These are phyloP conservation scores for Dendrobium catenatum DNA, from an alignment of 106 monocot species.

Conservation along the genomic window DNA sequence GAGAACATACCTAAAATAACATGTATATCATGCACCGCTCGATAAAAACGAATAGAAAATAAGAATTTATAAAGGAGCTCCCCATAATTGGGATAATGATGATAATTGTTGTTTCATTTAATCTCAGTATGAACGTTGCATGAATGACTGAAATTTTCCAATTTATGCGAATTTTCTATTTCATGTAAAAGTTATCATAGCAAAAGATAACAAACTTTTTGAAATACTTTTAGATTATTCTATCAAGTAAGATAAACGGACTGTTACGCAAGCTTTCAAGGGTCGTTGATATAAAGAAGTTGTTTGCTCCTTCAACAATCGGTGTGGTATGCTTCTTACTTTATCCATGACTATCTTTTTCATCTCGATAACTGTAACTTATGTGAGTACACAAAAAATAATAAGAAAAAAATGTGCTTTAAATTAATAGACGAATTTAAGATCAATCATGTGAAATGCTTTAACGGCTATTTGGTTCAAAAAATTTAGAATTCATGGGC, in stretches of 20 bases:
- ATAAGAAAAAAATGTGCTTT: background rate
- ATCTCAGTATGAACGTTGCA: background rate
- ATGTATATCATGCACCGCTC: no score
- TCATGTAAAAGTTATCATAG: background rate
- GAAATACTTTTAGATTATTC: constrained; percentile 16
- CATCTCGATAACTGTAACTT: background rate
- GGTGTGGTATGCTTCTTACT: constrained; percentile 44
- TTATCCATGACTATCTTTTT: background rate
- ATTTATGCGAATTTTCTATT: background rate
- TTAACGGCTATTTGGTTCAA: background rate
- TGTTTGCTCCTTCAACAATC: constrained; percentile 67
- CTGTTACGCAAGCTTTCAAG: constrained; percentile 11
- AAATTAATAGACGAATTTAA: background rate
- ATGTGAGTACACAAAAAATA: background rate
- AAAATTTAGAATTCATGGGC: no score
- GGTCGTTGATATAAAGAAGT: constrained; percentile 37
- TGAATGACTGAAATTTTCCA: background rate
- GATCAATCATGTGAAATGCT: background rate
- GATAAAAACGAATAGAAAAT: no score
- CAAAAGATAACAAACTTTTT: background rate
- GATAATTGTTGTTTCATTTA: no score
- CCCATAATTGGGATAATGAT: no score
- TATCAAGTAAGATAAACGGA: constrained; percentile 14
- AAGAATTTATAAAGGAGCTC: no score
- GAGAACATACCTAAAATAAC: no score